Evolutionary conservation across 2,329 filamentous ascomycete species (phyloP).

Genomic region (Pestalotiopsis sp.): DNA sequence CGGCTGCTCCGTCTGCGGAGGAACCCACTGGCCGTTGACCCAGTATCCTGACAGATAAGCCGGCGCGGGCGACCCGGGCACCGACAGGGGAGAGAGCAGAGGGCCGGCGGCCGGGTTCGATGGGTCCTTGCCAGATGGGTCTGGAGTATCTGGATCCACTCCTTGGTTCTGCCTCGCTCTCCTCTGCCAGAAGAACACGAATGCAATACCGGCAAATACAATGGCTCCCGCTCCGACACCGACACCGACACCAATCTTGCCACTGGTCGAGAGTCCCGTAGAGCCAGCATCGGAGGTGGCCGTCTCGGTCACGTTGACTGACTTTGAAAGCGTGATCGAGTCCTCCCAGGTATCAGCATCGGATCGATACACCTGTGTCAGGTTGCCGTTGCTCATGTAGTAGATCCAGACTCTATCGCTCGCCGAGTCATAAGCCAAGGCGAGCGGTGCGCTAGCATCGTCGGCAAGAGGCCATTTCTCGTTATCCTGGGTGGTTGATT

Average conservation of each 20-base stretch:
- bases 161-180: not conserved
- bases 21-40: constrained; percentile 4
- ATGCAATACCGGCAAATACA: constrained; percentile 22
- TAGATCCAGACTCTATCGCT: constrained; percentile 30
- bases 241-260: constrained; percentile 18
- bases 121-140: not conserved
- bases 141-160: not conserved
- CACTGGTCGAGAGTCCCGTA: constrained; percentile 12
- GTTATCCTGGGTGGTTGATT: constrained; percentile 14
- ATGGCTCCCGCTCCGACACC: constrained; percentile 29
- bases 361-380: constrained; percentile 29
- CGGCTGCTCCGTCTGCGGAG: not conserved
- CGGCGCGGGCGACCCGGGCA: constrained; percentile 2
- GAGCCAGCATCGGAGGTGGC: not conserved
- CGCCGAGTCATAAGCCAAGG: constrained; percentile 23
- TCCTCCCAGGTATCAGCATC: constrained; percentile 26
- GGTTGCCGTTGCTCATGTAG: constrained; percentile 29
- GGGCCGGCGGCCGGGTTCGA: not conserved
- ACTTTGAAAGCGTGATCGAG: constrained; percentile 21
- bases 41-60: constrained; percentile 10
- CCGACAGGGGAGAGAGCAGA: not conserved
- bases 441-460: constrained; percentile 27
- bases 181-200: constrained; percentile 15
- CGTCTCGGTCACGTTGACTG: not conserved
- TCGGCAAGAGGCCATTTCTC: constrained; percentile 35